Conservation (phyloP, 441 rosid species). For the Lepidium campestre region DNA sequence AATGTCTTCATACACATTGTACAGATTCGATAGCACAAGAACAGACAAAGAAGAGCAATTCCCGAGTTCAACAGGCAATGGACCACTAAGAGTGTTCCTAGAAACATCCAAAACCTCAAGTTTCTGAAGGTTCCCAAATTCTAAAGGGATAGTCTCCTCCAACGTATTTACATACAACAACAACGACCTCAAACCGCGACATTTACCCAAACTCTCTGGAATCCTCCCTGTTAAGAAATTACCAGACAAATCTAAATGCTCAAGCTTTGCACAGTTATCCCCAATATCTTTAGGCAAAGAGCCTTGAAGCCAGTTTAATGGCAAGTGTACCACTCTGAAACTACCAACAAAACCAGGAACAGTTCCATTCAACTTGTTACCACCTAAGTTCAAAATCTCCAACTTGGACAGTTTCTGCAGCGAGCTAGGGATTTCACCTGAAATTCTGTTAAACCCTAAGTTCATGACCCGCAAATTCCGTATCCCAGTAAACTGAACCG, state of each 20-base stretch:
- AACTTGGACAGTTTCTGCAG: conserved; percentile 26
- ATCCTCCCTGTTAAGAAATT: conserved; percentile 51
- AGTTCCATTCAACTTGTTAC: conserved; percentile 47
- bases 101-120: conserved; percentile 64
- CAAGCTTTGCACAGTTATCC: conserved; percentile 40
- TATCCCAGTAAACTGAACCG: conserved; percentile 38
- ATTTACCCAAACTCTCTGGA: conserved; percentile 50
- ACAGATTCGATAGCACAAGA: conserved; percentile 47
- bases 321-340: conserved; percentile 45
- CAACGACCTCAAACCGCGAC: conserved; percentile 39
- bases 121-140: conserved; percentile 42
- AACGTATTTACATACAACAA: conserved; percentile 52
- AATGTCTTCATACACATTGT: conserved; percentile 25
- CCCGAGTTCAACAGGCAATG: conserved; percentile 49
- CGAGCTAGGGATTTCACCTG: conserved; percentile 39
- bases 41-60: conserved; percentile 45
- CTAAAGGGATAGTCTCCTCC: conserved; percentile 45
- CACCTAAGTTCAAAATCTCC: conserved; percentile 56
- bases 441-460: conserved; percentile 48
- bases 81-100: conserved; percentile 46
- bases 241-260: conserved; percentile 59
- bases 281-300: conserved; percentile 38
- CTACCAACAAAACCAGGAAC: conserved; percentile 42
- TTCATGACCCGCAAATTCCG: conserved; percentile 40
- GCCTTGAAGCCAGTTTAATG: conserved; percentile 40